Conservation (phyloP, 2,329 filamentous ascomycete genomes). For the Trichoderma polysporum region DNA sequence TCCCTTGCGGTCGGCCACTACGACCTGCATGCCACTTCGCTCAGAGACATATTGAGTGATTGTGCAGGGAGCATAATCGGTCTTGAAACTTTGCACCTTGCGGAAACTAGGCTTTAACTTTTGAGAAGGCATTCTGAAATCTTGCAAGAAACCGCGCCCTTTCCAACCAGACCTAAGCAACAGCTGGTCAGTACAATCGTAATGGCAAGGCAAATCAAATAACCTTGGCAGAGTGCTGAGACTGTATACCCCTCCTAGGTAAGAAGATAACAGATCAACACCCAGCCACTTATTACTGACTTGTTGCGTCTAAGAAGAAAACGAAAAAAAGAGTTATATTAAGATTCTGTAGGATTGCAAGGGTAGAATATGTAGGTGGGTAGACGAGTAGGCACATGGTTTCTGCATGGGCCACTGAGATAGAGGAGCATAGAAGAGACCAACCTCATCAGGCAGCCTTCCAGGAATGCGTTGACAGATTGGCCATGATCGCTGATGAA, state of each 20-base stretch:
- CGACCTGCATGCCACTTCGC: slow-evolving; percentile 89
- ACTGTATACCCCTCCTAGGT: not conserved
- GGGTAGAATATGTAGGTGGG: not conserved
- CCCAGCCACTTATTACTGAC: not conserved
- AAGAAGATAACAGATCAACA: not conserved
- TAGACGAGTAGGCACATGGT: not conserved
- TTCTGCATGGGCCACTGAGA: not conserved
- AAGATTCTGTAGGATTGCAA: not conserved
- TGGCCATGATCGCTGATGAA: not conserved
- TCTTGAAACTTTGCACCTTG: slow-evolving; percentile 79
- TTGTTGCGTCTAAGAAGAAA: not conserved
- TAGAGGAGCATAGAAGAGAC: not conserved
- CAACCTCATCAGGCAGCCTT: slow-evolving; percentile 12
- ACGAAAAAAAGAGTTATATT: not conserved
- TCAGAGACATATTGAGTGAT: slow-evolving; percentile 97
- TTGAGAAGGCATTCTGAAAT: slow-evolving; percentile 52
- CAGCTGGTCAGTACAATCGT: slow-evolving; percentile 17
- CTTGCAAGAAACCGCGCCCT: not conserved
- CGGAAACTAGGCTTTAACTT: slow-evolving; percentile 65
- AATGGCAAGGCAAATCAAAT: not conserved
- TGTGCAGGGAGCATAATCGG: slow-evolving; percentile 83
- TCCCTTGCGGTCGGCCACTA: slow-evolving; percentile 87
- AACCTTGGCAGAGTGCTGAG: not conserved
- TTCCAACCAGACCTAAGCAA: slow-evolving; percentile 23
- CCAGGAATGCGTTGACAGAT: not conserved